Percentiles rank a stretch among this genome's conserved stretches.
These are phyloP conservation scores for Trichoderma hamatum DNA, from an alignment of 2,329 filamentous ascomycete species.

Conservation along the genomic window DNA sequence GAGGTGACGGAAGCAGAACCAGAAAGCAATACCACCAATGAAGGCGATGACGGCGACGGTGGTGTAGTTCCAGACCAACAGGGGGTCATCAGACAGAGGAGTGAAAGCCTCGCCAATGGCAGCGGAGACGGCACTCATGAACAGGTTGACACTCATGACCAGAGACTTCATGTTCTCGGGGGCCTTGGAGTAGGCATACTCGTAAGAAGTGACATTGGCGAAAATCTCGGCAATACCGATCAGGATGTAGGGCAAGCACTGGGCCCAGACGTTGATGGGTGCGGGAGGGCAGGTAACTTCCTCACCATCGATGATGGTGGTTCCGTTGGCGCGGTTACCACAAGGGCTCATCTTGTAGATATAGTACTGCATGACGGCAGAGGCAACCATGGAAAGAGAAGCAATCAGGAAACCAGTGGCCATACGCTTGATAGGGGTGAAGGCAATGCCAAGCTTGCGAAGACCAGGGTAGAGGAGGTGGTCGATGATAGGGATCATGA, in stretches of 20 bases:
- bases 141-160: constrained; percentile 70
- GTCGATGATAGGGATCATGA: constrained; percentile 74
- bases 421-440: constrained; percentile 78
- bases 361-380: constrained; percentile 60
- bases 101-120: constrained; percentile 72
- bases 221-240: constrained; percentile 58
- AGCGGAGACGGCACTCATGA: constrained; percentile 70
- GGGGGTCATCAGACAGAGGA: constrained; percentile 63
- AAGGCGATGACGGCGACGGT: constrained; percentile 64
- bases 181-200: constrained; percentile 78
- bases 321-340: constrained; percentile 54
- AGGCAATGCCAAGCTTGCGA: constrained; percentile 63
- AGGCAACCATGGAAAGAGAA: constrained; percentile 61
- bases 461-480: constrained; percentile 69
- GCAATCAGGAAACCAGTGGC: constrained; percentile 69
- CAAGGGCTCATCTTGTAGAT: constrained; percentile 68
- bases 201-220: constrained; percentile 63
- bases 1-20: constrained; percentile 66
- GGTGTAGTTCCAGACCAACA: constrained; percentile 73
- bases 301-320: constrained; percentile 29
- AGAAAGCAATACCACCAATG: constrained; percentile 66
- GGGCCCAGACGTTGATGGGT: constrained; percentile 67
- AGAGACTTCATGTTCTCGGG: constrained; percentile 80
- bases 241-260: constrained; percentile 55
- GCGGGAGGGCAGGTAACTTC: constrained; percentile 55